Conservation (phyloP, 2,329 filamentous ascomycete species). For the Rhexocercosporidium sp. region DNA sequence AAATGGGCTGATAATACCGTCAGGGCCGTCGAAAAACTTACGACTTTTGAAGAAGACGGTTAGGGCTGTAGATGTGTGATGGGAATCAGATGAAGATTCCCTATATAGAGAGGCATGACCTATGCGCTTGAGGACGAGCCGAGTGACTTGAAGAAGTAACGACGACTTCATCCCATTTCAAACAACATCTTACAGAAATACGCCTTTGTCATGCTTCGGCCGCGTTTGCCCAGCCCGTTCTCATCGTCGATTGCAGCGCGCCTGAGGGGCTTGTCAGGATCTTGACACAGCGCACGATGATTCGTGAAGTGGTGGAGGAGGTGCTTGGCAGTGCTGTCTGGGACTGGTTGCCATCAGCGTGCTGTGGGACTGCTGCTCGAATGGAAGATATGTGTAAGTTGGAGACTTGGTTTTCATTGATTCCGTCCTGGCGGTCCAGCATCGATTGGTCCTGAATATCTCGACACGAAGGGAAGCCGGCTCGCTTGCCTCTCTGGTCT, state of each 20-base stretch:
- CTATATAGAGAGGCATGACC: constrained; percentile 18
- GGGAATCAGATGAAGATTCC: neutral
- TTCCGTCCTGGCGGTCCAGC: neutral
- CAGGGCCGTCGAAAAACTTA: constrained; percentile 26
- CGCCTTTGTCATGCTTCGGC: constrained; percentile 8
- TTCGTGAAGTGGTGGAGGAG: constrained; percentile 21
- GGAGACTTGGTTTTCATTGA: neutral
- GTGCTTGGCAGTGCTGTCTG: constrained; percentile 19
- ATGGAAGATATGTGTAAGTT: constrained; percentile 25
- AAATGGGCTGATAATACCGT: constrained; percentile 32
- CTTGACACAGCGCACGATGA: constrained; percentile 23
- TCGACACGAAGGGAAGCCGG: neutral
- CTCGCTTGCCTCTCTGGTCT: neutral
- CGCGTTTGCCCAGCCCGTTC: constrained; percentile 2
- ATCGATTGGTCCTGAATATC: neutral
- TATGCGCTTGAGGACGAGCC: neutral
- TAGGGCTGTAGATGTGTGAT: neutral
- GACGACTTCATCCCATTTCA: neutral
- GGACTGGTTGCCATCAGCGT: constrained; percentile 4
- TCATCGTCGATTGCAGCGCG: neutral
- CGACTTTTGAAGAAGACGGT: constrained; percentile 17
- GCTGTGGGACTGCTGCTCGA: constrained; percentile 5
- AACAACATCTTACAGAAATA: neutral
- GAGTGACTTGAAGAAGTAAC: neutral
- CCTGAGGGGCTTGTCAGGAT: constrained; percentile 14